A percentile compares a stretch with the other conserved stretches of the same genome.
Conservation (phyloP, 768 basidiomycete species). For the Collybia nuda region DNA sequence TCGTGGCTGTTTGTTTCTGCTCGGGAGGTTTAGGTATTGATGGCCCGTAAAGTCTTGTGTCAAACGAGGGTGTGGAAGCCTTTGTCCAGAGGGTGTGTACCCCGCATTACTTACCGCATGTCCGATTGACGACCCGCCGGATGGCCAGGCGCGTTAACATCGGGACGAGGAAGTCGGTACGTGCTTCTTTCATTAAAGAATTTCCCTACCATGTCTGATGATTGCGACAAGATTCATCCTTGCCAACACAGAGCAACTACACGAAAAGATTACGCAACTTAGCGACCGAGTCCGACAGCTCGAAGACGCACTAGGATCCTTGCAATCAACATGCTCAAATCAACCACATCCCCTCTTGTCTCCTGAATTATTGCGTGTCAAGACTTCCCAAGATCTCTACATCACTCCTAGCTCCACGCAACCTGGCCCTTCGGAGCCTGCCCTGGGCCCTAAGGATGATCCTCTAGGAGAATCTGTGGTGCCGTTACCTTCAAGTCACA, state of each 20-base stretch:
- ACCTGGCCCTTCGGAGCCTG: background rate
- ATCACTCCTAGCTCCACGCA: conserved; percentile 23
- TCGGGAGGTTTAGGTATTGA: conserved; percentile 11
- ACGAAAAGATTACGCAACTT: conserved; percentile 60
- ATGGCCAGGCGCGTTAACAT: conserved; percentile 54
- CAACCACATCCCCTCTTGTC: conserved; percentile 55
- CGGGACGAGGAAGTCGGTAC: conserved; percentile 63
- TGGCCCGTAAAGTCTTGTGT: conserved; percentile 48
- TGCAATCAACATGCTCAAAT: conserved; percentile 38
- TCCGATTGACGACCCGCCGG: background rate
- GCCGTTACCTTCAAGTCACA: too few relatives aligned
- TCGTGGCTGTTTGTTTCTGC: conserved; percentile 6
- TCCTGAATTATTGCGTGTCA: conserved; percentile 60
- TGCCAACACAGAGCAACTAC: conserved; percentile 65
- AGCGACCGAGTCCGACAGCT: conserved; percentile 64
- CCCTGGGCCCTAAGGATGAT: background rate
- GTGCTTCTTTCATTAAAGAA: conserved; percentile 16
- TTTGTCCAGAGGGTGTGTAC: conserved; percentile 55
- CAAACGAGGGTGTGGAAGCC: conserved; percentile 63
- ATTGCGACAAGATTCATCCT: conserved; percentile 53
- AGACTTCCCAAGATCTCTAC: conserved; percentile 68
- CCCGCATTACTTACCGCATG: conserved; percentile 6
- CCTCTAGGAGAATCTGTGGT: background rate
- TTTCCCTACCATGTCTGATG: background rate
- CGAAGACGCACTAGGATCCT: conserved; percentile 53